phyloP scores from a whole-genome alignment of 768 basidiomycete species.

The Mycena chlorophos region DNA sequence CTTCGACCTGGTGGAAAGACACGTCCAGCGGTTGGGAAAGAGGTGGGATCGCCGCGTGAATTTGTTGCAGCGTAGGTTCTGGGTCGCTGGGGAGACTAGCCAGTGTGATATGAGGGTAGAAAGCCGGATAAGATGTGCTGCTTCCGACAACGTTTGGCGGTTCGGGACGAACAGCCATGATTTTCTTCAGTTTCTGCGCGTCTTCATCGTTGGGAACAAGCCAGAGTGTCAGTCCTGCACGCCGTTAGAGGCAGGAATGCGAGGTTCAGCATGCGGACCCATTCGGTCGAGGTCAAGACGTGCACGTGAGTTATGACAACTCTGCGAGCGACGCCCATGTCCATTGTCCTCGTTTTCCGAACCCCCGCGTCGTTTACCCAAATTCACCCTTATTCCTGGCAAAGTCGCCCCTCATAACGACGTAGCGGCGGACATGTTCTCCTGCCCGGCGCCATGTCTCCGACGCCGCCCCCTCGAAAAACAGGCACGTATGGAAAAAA shows the following conservation, averaged over 20 bases:
- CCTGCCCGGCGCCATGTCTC: too few relatives aligned
- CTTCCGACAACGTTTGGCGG: slow-evolving; percentile 22
- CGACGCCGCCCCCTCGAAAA: too few relatives aligned
- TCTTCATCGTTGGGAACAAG: slow-evolving; percentile 58
- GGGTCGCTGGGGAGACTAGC: slow-evolving; percentile 39
- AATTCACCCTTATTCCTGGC: too few relatives aligned
- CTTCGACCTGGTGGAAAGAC: slow-evolving; percentile 53
- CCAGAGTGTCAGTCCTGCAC: slow-evolving; percentile 65
- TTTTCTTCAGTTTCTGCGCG: slow-evolving; percentile 41
- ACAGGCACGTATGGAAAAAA: too few relatives aligned
- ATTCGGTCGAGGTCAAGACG: not conserved
- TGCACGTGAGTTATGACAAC: not conserved
- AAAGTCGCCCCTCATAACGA: too few relatives aligned
- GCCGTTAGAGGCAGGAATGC: not conserved
- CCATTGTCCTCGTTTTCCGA: too few relatives aligned
- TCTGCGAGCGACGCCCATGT: too few relatives aligned
- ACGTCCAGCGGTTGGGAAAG: slow-evolving; percentile 38
- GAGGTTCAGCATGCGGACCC: not conserved
- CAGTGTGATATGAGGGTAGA: slow-evolving; percentile 75
- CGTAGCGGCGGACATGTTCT: too few relatives aligned
- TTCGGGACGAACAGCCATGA: slow-evolving; percentile 46
- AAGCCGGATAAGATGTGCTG: slow-evolving; percentile 53
- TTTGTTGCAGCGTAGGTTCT: slow-evolving; percentile 29
- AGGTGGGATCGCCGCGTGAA: slow-evolving; percentile 42
- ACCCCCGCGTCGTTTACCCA: too few relatives aligned